Evolutionary conservation across 2,329 filamentous ascomycete species (phyloP).

Genomic region (Aspergillus flavus): DNA sequence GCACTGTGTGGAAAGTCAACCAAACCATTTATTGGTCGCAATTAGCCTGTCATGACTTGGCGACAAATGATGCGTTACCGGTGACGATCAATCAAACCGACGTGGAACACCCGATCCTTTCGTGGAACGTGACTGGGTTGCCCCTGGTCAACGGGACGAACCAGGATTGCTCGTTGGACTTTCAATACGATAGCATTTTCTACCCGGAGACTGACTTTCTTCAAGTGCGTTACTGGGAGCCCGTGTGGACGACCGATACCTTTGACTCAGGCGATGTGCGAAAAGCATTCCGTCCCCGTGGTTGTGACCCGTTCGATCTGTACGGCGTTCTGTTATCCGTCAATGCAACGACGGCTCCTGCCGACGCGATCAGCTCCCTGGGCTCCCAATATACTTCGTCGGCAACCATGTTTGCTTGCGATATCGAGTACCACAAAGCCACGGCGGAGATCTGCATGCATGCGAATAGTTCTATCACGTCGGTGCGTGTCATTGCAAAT

Average conservation of each 20-base stretch:
- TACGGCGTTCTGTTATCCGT: constrained; percentile 37
- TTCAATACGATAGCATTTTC: constrained; percentile 33
- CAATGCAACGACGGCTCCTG: constrained; percentile 25
- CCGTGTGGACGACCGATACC: constrained; percentile 21
- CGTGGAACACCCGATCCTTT: constrained; percentile 20
- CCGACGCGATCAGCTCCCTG: constrained; percentile 11
- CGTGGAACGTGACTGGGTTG: constrained; percentile 33
- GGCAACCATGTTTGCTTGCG: constrained; percentile 36
- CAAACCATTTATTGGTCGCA: constrained; percentile 38
- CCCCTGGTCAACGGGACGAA: constrained; percentile 20
- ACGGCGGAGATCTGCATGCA: constrained; percentile 34
- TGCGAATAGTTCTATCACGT: constrained; percentile 37
- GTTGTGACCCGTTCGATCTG: constrained; percentile 34
- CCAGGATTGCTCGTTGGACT: constrained; percentile 29
- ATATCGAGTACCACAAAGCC: constrained; percentile 32
- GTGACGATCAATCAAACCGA: constrained; percentile 26
- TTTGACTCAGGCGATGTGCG: constrained; percentile 13
- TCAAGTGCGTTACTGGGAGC: constrained; percentile 40
- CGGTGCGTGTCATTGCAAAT: constrained; percentile 21
- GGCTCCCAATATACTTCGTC: constrained; percentile 25
- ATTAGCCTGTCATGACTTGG: constrained; percentile 26
- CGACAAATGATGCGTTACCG: constrained; percentile 21
- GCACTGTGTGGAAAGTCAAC: constrained; percentile 35
- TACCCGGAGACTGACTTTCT: constrained; percentile 33
- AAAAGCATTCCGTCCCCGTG: constrained; percentile 27